phyloP scores from a whole-genome alignment of 768 basidiomycete species.

The Paxillus rubicundulus region DNA sequence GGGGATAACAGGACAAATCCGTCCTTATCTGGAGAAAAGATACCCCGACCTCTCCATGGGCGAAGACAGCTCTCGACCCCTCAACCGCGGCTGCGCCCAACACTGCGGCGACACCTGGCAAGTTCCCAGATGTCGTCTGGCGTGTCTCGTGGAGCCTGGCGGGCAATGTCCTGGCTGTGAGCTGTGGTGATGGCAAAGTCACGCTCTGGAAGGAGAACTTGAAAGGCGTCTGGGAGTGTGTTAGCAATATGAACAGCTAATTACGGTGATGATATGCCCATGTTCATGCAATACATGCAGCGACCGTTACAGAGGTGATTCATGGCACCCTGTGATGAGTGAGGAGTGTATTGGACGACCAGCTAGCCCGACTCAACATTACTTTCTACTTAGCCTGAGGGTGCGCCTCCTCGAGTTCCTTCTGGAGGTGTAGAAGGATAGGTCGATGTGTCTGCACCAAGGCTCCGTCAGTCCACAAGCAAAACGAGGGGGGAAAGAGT shows the following conservation, averaged over 20 bases:
- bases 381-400: conserved; percentile 58
- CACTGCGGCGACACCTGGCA: conserved; percentile 53
- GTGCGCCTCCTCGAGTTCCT: conserved; percentile 84
- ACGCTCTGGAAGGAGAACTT: conserved; percentile 98
- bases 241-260: conserved; percentile 90
- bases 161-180: conserved; percentile 93
- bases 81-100: conserved; percentile 47
- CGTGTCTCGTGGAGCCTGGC: conserved; percentile 98
- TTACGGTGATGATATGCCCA: no score
- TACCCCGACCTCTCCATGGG: conserved; percentile 69
- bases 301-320: no score
- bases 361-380: background rate
- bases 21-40: conserved; percentile 93
- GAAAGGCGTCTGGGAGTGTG: conserved; percentile 94
- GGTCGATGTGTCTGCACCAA: conserved; percentile 64
- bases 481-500: background rate
- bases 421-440: conserved; percentile 83
- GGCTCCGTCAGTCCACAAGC: background rate
- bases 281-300: no score
- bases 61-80: conserved; percentile 77
- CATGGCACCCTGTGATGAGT: no score
- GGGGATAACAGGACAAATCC: conserved; percentile 59
- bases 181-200: conserved; percentile 97
- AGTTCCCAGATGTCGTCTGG: conserved; percentile 98
- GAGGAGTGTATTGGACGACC: no score